Percentiles rank a stretch among this genome's conserved stretches.
These are phyloP conservation scores for Albugo candida DNA, from an alignment of 352 stramenopile genomes.

Conservation along the genomic window DNA sequence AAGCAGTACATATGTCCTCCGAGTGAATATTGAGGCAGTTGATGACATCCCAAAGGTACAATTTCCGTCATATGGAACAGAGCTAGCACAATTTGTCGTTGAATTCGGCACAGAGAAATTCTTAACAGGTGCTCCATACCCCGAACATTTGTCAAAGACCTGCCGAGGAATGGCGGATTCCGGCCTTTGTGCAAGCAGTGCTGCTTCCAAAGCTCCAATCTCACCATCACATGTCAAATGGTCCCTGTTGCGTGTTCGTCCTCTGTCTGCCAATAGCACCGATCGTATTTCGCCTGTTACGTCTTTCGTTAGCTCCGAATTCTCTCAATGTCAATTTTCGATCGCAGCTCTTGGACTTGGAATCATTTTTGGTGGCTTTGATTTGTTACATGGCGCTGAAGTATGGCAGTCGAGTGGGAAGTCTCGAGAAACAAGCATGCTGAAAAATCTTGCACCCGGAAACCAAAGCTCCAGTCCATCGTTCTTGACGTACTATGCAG, in stretches of 20 bases:
- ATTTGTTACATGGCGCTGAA: constrained; percentile 17
- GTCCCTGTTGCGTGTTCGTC: constrained; percentile 14
- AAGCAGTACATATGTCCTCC: constrained; percentile 16
- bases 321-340: constrained; percentile 8
- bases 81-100: constrained; percentile 16
- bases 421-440: constrained; percentile 23
- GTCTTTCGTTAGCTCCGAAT: constrained; percentile 4
- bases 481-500: constrained; percentile 27
- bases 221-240: constrained; percentile 1
- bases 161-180: too few species aligned
- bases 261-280: constrained; percentile 10
- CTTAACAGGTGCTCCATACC: constrained; percentile 16
- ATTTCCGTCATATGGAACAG: constrained; percentile 17
- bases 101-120: constrained; percentile 19
- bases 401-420: constrained; percentile 70
- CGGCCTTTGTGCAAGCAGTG: too few species aligned
- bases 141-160: constrained; percentile 4
- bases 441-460: constrained; percentile 47
- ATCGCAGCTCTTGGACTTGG: constrained; percentile 3
- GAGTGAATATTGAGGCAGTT: constrained; percentile 15
- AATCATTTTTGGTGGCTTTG: constrained; percentile 18
- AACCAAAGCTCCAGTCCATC: constrained; percentile 11
- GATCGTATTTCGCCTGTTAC: constrained; percentile 9
- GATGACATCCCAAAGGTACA: constrained; percentile 22
- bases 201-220: not conserved